Percentiles rank a stretch among this genome's conserved stretches.
These are phyloP conservation scores for Triglochin maritima DNA, from an alignment of 106 monocot genomes.

Conservation along the genomic window DNA sequence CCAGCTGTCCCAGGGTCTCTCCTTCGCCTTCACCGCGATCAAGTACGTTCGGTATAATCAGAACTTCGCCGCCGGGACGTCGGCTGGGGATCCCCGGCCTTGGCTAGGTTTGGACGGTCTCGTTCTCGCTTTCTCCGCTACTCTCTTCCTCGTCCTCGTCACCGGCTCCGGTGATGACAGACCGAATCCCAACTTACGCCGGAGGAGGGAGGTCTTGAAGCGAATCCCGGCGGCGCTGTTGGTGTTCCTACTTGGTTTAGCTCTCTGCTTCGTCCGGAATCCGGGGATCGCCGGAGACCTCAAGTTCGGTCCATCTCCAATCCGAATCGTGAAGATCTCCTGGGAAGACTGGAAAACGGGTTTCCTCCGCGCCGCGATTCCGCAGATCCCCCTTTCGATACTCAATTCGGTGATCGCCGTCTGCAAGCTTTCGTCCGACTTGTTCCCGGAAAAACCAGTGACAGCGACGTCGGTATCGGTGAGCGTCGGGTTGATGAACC, in stretches of 20 bases:
- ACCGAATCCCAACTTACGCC: too few species aligned
- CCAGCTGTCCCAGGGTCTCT: constrained; percentile 85
- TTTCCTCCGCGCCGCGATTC: constrained; percentile 48
- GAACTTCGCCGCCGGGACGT: constrained; percentile 41
- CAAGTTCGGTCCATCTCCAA: constrained; percentile 36
- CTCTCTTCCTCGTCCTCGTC: constrained; percentile 52
- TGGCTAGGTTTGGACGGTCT: constrained; percentile 86
- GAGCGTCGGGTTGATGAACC: constrained; percentile 89
- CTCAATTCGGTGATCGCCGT: constrained; percentile 81
- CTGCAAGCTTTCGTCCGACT: constrained; percentile 73
- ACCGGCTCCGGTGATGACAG: constrained; percentile 48
- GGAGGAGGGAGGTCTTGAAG: background rate
- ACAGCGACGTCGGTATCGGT: constrained; percentile 61
- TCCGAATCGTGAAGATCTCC: constrained; percentile 26
- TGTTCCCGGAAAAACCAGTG: constrained; percentile 60
- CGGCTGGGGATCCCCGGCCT: constrained; percentile 33
- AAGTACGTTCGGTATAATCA: constrained; percentile 58
- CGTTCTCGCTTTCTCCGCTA: constrained; percentile 63
- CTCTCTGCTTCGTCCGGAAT: constrained; percentile 45
- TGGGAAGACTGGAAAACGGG: constrained; percentile 65
- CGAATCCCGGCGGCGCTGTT: constrained; percentile 3
- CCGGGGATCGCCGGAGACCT: constrained; percentile 34
- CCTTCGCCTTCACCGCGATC: constrained; percentile 61
- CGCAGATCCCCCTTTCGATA: constrained; percentile 78
- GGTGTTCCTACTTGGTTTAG: constrained; percentile 51